Conservation (phyloP, 495 filamentous ascomycete species). For the Cercophora samala region DNA sequence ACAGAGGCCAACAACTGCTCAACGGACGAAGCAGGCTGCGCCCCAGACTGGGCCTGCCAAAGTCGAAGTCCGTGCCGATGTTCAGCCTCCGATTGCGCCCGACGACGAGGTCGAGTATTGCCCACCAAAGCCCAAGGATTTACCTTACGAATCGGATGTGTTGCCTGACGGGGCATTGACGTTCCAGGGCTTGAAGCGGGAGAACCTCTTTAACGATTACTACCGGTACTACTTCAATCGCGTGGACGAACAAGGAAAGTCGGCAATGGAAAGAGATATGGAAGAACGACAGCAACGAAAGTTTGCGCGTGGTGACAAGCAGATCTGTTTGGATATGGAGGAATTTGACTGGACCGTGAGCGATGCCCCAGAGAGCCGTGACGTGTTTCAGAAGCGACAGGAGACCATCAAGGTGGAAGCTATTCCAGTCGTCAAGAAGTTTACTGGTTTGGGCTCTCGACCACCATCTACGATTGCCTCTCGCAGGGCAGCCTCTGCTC, state of each 20-base stretch:
- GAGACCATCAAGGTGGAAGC: slow-evolving; percentile 21
- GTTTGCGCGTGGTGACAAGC: slow-evolving; percentile 55
- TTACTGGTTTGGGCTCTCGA: slow-evolving; percentile 26
- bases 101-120: slow-evolving; percentile 60
- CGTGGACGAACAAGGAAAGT: slow-evolving; percentile 65
- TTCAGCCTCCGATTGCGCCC: slow-evolving; percentile 33
- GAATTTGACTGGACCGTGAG: slow-evolving; percentile 53
- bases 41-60: slow-evolving; percentile 45
- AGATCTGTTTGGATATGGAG: slow-evolving; percentile 56
- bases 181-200: slow-evolving; percentile 47
- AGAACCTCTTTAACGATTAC: slow-evolving; percentile 68
- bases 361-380: slow-evolving; percentile 34
- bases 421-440: slow-evolving; percentile 22
- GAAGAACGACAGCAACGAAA: slow-evolving; percentile 52
- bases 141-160: slow-evolving; percentile 75
- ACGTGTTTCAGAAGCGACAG: slow-evolving; percentile 34
- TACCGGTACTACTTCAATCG: slow-evolving; percentile 62
- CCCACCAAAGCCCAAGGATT: slow-evolving; percentile 51
- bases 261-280: slow-evolving; percentile 57
- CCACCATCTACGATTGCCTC: slow-evolving; percentile 42
- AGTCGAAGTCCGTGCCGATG: slow-evolving; percentile 41
- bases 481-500: slow-evolving; percentile 40
- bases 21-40: slow-evolving; percentile 39
- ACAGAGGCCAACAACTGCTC: slow-evolving; percentile 33
- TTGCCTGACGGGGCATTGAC: slow-evolving; percentile 56